Evolutionary conservation across 495 filamentous ascomycete genomes (phyloP), one percentile per base, ranked within the genome.

Genomic region (Terfezia boudieri): DNA sequence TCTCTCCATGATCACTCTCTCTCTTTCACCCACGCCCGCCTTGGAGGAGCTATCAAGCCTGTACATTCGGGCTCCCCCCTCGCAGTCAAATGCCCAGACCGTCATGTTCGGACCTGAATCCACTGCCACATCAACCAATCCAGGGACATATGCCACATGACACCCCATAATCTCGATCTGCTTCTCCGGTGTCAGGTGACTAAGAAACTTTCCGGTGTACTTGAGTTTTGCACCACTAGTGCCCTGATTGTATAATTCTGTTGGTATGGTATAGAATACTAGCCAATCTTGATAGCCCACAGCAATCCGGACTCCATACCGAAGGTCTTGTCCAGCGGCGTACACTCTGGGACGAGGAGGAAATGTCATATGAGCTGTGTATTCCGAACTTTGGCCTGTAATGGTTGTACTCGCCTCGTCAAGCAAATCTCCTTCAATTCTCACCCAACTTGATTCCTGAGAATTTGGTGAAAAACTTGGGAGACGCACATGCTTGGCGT

Each of bases 181-280:
- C 56, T 65, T 65, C 41, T 46, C 41, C 12, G 4, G 12, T 20
- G 41, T 46, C 14, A 20, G 17, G 17, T 46, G 41, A 20, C 12
- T 46, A 14, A 20, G 14, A 14, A 20, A 14, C 17, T 20, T 14
- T 5, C 41, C 41, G 17, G 14, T 46, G 17, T 20, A 46, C 41
- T 20, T 46, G 14, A 20, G 12, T 4, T 14, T 46, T 46, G 41
- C 17, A 20, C 12, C 14, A 20, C 41, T 20, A 9, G 17, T 46
- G 17, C 41, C 41, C 3, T 46, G 64, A 51, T 73, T 67, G 52
- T 77, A 79, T 2, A 77, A 63, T 63, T 85, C 81, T 0, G 74
- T 62, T 0, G 82, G 79, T 9, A 86, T 67, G 9, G 74, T 76
- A 60, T 79, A 86, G 0, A 86, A 71, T 16, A 85, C 64, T 32